phyloP scores from a whole-genome alignment of 1,284 basidiomycete species.

The Puccinia novopanici region DNA sequence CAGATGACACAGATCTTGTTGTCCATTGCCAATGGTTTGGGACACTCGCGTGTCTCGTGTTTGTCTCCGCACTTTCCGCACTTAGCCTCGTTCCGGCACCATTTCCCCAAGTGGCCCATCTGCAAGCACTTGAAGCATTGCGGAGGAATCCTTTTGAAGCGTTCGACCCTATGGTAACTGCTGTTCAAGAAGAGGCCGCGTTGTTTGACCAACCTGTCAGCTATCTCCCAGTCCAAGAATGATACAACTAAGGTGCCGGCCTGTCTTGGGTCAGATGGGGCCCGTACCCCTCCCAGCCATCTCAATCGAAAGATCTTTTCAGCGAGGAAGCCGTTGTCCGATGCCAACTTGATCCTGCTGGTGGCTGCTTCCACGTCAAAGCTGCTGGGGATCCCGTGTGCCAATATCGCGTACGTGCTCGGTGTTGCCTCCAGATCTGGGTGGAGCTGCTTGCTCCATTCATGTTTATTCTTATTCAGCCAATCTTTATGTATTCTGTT shows the following conservation, averaged over 20 bases:
- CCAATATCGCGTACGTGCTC: not conserved
- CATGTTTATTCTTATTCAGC: not conserved
- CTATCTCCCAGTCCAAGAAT: not conserved
- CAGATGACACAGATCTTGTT: not conserved
- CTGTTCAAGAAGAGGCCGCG: not conserved
- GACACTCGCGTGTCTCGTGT: not conserved
- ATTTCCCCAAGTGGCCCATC: constrained; percentile 26
- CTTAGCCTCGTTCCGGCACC: not conserved
- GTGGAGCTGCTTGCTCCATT: not conserved
- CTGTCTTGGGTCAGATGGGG: not conserved
- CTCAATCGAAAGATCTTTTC: not conserved
- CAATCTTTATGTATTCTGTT: not conserved
- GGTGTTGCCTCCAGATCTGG: not conserved
- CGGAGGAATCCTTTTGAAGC: not conserved
- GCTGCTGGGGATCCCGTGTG: not conserved
- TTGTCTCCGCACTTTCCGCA: not conserved
- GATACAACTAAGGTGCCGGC: not conserved
- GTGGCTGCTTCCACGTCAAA: not conserved
- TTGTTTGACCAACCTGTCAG: not conserved
- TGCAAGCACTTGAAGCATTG: constrained; percentile 11
- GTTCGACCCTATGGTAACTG: not conserved
- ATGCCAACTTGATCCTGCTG: not conserved
- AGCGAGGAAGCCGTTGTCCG: not conserved
- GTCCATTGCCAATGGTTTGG: not conserved
- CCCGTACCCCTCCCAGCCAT: not conserved